These are phyloP conservation scores for Stylonectria norvegica DNA, from an alignment of 2,329 filamentous ascomycete genomes.

Conservation along the genomic window DNA sequence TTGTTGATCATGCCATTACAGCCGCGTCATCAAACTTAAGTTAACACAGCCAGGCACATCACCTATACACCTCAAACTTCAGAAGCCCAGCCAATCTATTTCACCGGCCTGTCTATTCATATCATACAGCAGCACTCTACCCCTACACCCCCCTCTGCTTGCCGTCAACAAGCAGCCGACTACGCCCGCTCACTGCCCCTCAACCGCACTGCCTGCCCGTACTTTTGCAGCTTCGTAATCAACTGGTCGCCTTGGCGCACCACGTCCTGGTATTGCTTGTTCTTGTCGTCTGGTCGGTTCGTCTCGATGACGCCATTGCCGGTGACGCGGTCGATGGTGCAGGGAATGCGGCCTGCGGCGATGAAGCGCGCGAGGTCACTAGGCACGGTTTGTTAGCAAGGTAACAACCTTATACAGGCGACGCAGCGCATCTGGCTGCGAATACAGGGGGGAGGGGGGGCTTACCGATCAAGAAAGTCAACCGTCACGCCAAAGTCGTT, in stretches of 20 bases:
- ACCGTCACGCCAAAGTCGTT: slow-evolving; percentile 95
- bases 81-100: slow-evolving; percentile 22
- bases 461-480: slow-evolving; percentile 90
- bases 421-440: neutral
- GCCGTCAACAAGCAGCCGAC: slow-evolving; percentile 6
- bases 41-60: too few species aligned
- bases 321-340: slow-evolving; percentile 95
- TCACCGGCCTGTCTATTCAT: slow-evolving; percentile 29
- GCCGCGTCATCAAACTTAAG: too few species aligned
- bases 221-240: slow-evolving; percentile 99
- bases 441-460: slow-evolving; percentile 10
- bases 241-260: slow-evolving; percentile 96
- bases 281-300: slow-evolving; percentile 96
- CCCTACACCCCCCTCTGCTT: slow-evolving; percentile 1
- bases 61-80: too few species aligned
- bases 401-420: too few species aligned
- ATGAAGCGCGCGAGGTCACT: slow-evolving; percentile 97
- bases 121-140: slow-evolving; percentile 26
- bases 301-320: slow-evolving; percentile 98
- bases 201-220: slow-evolving; percentile 91
- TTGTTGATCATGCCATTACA: too few species aligned
- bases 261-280: slow-evolving; percentile 98
- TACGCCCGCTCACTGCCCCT: slow-evolving; percentile 91
- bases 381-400: slow-evolving; percentile 8
- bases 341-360: slow-evolving; percentile 86